Base-by-base conservation (phyloP, 345 rosid genomes). In the Lepidium africanum region DNA sequence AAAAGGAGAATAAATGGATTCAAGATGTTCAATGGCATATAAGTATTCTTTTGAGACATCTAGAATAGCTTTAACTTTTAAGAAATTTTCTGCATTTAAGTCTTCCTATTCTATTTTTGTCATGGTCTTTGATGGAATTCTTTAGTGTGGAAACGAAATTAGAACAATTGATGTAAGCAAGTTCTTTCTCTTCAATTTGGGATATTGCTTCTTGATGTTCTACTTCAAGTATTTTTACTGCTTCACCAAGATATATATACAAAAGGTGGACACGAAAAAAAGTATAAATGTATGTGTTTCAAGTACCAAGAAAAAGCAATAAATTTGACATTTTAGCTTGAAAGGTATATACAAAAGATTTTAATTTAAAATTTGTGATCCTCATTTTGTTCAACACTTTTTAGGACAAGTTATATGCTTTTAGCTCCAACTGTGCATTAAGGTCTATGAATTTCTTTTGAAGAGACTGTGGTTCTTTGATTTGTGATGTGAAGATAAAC, bases 41-140 rank as follows among this genome's bases (percentile, higher is more conserved):
- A 51, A 19, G 55, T 16, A 15, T 46, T 43, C 10, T 50, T 59
- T 41, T 27, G 52, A 46, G 59, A 50, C 16, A 69, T 48, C 30
- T 53, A 33, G 41, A 62, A 58, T 72, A 89, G 96, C 92, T 94
- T 91, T 74, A 91, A 82, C 77, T 87, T n/a, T n/a, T n/a, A n/a
- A n/a, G n/a, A n/a, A n/a, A n/a, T n/a, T n/a, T n/a, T n/a, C n/a
- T n/a, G n/a, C n/a, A n/a, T 94, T 91, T 74, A 91, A 82, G 96
- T 77, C 91, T 77, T 56, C 82, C 88, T 53, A 83, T 95, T 76
- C 99, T 81, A 79, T 83, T 88, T 70, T 76, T 87, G 60, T 86
- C 87, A 65, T 91, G 94, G 48, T 90, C 96, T 78, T 72, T 88
- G 59, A 94, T 87, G 41, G 97, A 87, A 77, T 82, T 86, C 76